Base-by-base conservation (phyloP, 2,329 filamentous ascomycete genomes). In the Bipolaris bicolor region DNA sequence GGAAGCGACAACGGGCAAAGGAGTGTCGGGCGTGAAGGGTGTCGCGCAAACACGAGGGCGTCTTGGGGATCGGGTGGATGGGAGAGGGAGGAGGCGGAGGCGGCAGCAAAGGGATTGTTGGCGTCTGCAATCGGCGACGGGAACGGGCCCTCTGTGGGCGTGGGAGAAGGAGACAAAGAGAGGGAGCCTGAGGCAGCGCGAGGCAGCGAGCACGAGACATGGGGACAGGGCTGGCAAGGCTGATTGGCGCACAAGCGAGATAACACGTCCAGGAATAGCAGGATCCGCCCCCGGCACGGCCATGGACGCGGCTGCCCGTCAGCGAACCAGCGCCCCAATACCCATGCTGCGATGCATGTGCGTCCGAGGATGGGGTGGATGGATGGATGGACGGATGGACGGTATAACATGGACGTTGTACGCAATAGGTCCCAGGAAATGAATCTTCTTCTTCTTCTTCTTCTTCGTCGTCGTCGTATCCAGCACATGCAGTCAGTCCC, bases 211-310 rank as follows among this genome's bases (percentile, higher is more conserved):
- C 39, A 20, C 22, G 34, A 9, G 18, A 13, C 39, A 41, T 44
- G 20, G 41, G 13, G 34, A 36, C 52, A 34, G 57, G 39, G 55
- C 24, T 26, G 52, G 55, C 31, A n/a, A 33, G 39, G 39, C 1
- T 43, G 49, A 64, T 57, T 65, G 63, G 62, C 50, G 36, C 18
- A 39, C 49, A 54, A 63, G 61, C 65, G 62, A 64, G 55, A 64
- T 67, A 37, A 57, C 47, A 15, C 41, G 45, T 49, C 55, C 55
- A 39, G 45, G 49, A 57, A 60, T 57, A 60, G 57, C 31, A 57
- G 49, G 57, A 40, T 39, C 57, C 57, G 45, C 55, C 49, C 37
- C 29, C 22, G 33, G 22, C 48, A 34, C 11, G 24, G 24, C 41
- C 24, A 26, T 24, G 24, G 36, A 36, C 45, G 24, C 45, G 45